phyloP scores from a whole-genome alignment of 257 asterid species.

The Fraxinus anomala region DNA sequence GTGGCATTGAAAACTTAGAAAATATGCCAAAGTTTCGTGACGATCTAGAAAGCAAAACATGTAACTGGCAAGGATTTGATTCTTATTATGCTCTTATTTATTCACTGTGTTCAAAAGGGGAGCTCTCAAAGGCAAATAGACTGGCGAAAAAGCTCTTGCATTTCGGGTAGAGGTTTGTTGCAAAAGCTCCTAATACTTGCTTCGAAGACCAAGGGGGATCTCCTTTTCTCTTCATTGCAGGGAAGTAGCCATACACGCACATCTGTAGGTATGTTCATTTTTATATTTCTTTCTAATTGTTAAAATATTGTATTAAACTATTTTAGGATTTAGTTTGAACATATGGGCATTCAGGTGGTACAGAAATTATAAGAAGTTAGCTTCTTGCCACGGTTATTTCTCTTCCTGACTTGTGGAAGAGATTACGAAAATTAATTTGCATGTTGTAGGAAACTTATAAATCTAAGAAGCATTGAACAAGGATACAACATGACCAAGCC shows the following conservation, averaged over 20 bases:
- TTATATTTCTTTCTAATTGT: neutral
- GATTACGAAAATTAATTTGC: neutral
- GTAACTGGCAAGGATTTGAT: constrained; percentile 51
- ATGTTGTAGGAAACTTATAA: neutral
- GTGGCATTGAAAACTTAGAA: constrained; percentile 29
- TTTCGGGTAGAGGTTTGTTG: constrained; percentile 31
- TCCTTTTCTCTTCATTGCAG: neutral
- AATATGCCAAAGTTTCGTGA: constrained; percentile 20
- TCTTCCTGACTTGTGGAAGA: neutral
- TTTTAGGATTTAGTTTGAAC: neutral
- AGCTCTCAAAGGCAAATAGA: constrained; percentile 59
- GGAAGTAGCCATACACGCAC: neutral
- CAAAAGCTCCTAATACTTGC: constrained; percentile 3
- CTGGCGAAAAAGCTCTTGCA: constrained; percentile 52
- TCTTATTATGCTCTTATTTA: constrained; percentile 53
- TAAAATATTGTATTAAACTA: neutral
- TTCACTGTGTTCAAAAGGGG: constrained; percentile 72
- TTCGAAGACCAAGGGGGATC: neutral
- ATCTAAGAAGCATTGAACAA: neutral
- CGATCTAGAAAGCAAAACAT: constrained; percentile 33
- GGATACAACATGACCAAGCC: neutral
- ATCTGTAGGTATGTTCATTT: constrained; percentile 25
- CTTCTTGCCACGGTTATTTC: neutral
- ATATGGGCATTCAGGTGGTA: neutral
- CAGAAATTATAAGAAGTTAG: neutral